Base-by-base conservation (phyloP, 306 rosid genomes). In the Urtica urens region DNA sequence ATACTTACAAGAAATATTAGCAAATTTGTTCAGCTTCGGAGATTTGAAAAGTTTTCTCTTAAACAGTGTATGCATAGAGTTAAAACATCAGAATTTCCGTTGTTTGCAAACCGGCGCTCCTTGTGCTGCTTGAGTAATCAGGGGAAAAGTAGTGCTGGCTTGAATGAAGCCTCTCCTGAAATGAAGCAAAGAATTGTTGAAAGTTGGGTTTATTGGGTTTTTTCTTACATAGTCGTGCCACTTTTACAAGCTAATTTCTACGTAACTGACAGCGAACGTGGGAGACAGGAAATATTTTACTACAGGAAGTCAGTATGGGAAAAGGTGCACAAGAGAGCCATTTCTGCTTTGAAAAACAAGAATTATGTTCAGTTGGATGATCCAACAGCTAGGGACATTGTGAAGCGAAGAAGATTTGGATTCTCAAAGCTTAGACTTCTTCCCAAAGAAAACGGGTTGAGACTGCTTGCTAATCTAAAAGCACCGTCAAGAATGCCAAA, bases 171-270 rank as follows among this genome's bases (percentile, higher is more conserved):
- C 24, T 23, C 65, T 18, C 63, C 69, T 55, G 46, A 21, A 40
- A 55, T 74, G 46, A 88, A 74, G 66, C 72, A 31, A 12, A 74
- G 71, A 60, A 79, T 80, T 68, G 49, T 83, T 2, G 82, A 78
- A 72, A 81, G 67, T 57, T 88, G 97, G 97, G 77, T 88, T 44
- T 72, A 74, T 59, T 88, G 97, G 95, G 66, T 81, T 37, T 88
- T 76, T 69, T 72, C 90, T 50, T 60, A 23, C 67, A 46, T 88
- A 38, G 77, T 88, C 46, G 72, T 78, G 57, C 93, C 97, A 23
- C 60, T 88, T 60, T 60, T 81, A 72, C 83, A 84, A 72, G 77
- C 90, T 69, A 81, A 81, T 72, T 88, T 88, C 65, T 88, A 88
- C 59, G 74, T 78, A 46, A 84, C 97, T 56, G 95, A 84, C 70